Evolutionary conservation across 2,329 filamentous ascomycete species (phyloP).

Genomic region (Pyrenochaeta sp.): DNA sequence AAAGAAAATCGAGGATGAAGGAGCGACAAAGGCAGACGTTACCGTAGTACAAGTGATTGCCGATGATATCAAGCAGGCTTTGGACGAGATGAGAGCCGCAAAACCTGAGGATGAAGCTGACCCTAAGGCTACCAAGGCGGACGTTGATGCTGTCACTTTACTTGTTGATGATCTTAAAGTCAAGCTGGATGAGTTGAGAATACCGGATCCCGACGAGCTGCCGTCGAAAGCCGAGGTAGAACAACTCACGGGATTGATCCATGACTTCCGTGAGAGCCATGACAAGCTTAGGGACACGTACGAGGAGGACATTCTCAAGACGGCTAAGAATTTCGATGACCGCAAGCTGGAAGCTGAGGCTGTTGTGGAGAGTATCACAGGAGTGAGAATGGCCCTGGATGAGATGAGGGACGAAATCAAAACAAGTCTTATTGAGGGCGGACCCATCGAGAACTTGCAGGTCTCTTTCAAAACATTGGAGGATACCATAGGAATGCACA

Average conservation of each 20-base stretch:
- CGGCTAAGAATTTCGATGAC: conserved; percentile 81
- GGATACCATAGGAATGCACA: conserved; percentile 66
- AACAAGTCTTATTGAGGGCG: conserved; percentile 78
- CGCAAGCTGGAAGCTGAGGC: conserved; percentile 83
- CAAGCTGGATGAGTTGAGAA: conserved; percentile 75
- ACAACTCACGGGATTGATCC: conserved; percentile 63
- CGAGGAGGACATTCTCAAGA: conserved; percentile 76
- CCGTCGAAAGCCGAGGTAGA: conserved; percentile 80
- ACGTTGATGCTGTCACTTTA: conserved; percentile 80
- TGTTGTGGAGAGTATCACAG: conserved; percentile 78
- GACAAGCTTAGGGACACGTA: conserved; percentile 77
- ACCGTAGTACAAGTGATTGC: conserved; percentile 78
- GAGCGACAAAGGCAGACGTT: conserved; percentile 81
- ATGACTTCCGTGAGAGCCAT: conserved; percentile 64
- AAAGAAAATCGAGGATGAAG: conserved; percentile 70
- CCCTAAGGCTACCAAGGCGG: conserved; percentile 77
- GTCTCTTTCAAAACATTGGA: conserved; percentile 73
- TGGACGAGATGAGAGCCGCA: conserved; percentile 71
- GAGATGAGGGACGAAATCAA: conserved; percentile 81
- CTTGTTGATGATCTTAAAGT: conserved; percentile 86
- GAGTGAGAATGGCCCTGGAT: conserved; percentile 79
- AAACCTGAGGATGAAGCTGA: conserved; percentile 62
- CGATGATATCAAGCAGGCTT: conserved; percentile 75
- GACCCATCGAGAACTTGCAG: conserved; percentile 66
- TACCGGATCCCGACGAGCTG: conserved; percentile 74